Base-by-base conservation (phyloP, 208 protist species). In the Trypanosoma caninum region DNA sequence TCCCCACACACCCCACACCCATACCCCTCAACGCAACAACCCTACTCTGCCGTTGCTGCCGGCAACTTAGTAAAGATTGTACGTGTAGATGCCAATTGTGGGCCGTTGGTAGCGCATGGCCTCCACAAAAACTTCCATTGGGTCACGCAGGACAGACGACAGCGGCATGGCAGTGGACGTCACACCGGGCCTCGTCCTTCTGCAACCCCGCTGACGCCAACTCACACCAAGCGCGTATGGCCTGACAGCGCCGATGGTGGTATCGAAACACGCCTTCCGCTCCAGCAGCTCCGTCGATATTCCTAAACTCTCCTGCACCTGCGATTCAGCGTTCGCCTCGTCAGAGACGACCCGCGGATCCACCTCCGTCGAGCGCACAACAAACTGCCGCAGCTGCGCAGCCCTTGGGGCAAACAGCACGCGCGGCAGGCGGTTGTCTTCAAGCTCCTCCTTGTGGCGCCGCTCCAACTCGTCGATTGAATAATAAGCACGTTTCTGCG, bases 61-160 rank as follows among this genome's bases (percentile, higher is more conserved):
- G 28, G n/a, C 52, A 0, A 28, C 18, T 59, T 38, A 63, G 14
- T 56, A 52, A 53, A 70, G 55, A 58, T 70, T 38, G 58, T 63
- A 70, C n/a, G 64, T 52, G 25, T 45, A 61, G 18, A 70, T 23
- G 13, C 64, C 64, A n/a, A 63, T 23, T 20, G 46, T 27, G 3
- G 64, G 64, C 13, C 64, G 54, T 25, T 70, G 64, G 28, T 57
- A 58, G 9, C 64, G 64, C 64, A 70, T 70, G 16, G 48, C 46
- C 46, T 70, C 64, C 25, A 51, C 48, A 63, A 70, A 70, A 5
- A 70, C 64, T 34, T 18, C 38, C 56, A 70, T 27, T 34, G 64
- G 54, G 30, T 70, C 64, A 0, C 47, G 46, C 14, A 33, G 56
- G 7, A 58, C 6, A 10, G 55, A 54, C 0, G 64, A 63, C 7